Evolutionary conservation across 1,139 yeast species (phyloP).

Genomic region (Saccharomyces hybrid): DNA sequence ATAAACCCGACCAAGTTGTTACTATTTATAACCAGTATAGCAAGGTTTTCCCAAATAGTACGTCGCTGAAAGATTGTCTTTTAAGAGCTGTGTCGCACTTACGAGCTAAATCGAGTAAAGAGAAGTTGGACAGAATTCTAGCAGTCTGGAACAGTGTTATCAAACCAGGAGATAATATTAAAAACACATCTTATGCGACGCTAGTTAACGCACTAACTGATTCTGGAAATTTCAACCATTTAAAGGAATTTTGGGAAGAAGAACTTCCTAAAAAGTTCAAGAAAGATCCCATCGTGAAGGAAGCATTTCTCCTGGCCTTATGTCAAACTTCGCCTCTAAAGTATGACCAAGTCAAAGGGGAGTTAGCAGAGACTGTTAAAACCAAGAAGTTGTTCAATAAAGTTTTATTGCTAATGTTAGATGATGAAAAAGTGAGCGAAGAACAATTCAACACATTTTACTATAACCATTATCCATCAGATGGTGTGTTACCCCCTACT

Average conservation of each 20-base stretch:
- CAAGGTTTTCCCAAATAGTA: constrained; percentile 5
- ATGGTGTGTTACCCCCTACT: constrained; percentile 13
- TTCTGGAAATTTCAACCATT: constrained; percentile 13
- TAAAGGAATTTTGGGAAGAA: constrained; percentile 20
- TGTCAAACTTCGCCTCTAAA: constrained; percentile 10
- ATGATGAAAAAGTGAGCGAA: constrained; percentile 7
- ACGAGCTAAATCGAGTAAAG: constrained; percentile 9
- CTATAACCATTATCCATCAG: constrained; percentile 7
- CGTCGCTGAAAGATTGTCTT: constrained; percentile 14
- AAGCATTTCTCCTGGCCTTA: constrained; percentile 17
- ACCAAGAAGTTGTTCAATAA: constrained; percentile 15
- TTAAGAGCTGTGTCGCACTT: constrained; percentile 21
- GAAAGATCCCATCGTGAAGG: constrained; percentile 13
- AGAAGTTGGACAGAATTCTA: constrained; percentile 20
- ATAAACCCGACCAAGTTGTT: constrained; percentile 18
- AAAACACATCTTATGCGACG: constrained; percentile 21
- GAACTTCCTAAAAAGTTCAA: constrained; percentile 21
- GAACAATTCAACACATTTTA: constrained; percentile 13
- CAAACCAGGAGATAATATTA: constrained; percentile 11
- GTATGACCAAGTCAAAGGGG: constrained; percentile 9
- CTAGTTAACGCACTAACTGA: constrained; percentile 18
- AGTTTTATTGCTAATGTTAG: constrained; percentile 15
- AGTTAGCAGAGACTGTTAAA: constrained; percentile 10
- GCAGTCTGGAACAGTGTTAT: constrained; percentile 30
- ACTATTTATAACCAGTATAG: constrained; percentile 20